These are phyloP conservation scores for Torulaspora microellipsoides DNA, from an alignment of 805 yeast species.

Conservation along the genomic window DNA sequence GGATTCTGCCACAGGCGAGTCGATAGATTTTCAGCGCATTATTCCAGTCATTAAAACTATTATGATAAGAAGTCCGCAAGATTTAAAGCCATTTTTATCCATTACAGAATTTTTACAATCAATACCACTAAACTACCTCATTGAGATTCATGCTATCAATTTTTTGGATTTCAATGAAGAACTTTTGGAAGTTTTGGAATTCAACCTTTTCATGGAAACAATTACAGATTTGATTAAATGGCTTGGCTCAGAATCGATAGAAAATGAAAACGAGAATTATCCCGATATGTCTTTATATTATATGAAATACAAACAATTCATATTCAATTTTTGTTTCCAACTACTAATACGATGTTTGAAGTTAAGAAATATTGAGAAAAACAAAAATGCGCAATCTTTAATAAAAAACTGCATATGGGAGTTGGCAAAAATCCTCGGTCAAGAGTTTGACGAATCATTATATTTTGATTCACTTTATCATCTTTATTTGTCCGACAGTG, in stretches of 20 bases:
- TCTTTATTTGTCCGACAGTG: slow-evolving; percentile 13
- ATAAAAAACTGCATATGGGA: slow-evolving; percentile 5
- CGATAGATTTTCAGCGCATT: slow-evolving; percentile 15
- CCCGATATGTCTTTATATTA: slow-evolving; percentile 24
- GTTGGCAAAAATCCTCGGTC: slow-evolving; percentile 27
- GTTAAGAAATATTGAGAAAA: not conserved
- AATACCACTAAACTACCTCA: slow-evolving; percentile 24
- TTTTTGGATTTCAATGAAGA: slow-evolving; percentile 16
- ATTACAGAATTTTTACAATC: slow-evolving; percentile 26
- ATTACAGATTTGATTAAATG: slow-evolving; percentile 19
- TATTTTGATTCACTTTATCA: slow-evolving; percentile 23
- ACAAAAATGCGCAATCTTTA: slow-evolving; percentile 1
- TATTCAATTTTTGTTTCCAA: slow-evolving; percentile 26
- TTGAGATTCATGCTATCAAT: slow-evolving; percentile 35
- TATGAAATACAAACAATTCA: slow-evolving; percentile 27
- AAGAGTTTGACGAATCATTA: slow-evolving; percentile 24
- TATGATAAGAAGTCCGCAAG: slow-evolving; percentile 26
- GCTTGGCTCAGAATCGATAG: slow-evolving; percentile 24
- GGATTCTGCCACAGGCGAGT: not conserved
- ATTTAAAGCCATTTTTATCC: slow-evolving; percentile 31
- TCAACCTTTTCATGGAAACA: slow-evolving; percentile 12
- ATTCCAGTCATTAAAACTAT: slow-evolving; percentile 18
- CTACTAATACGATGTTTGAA: slow-evolving; percentile 7
- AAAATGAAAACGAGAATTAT: slow-evolving; percentile 10
- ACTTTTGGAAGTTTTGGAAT: not conserved